Conservation (phyloP, 768 basidiomycete genomes). For the Suillus sp. region DNA sequence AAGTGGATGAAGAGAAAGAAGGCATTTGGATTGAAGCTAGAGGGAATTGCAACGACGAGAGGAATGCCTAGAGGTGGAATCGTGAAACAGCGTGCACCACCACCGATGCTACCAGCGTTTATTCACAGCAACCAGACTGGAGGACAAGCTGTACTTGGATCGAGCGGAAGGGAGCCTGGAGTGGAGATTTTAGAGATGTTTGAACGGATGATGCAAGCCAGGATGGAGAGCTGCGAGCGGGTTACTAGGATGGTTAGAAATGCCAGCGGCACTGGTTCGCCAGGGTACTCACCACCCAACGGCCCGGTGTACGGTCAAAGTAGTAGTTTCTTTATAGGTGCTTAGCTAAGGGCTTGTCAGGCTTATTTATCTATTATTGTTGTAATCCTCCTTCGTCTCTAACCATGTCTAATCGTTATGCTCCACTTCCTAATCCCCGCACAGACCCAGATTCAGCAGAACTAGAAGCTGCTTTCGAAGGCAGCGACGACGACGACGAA, state of each 20-base stretch:
- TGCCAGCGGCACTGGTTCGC: constrained; percentile 34
- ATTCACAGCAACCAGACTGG: constrained; percentile 2
- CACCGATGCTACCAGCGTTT: constrained; percentile 32
- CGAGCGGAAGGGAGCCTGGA: constrained; percentile 38
- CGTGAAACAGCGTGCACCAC: constrained; percentile 34
- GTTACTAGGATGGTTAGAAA: constrained; percentile 58
- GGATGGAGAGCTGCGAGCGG: constrained; percentile 76
- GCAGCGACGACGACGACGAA: constrained; percentile 59
- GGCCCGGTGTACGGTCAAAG: constrained; percentile 6
- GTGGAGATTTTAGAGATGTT: constrained; percentile 67
- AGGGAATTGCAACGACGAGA: constrained; percentile 40
- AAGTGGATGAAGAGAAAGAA: constrained; percentile 62
- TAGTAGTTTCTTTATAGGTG: constrained; percentile 8
- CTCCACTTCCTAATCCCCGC: constrained; percentile 62
- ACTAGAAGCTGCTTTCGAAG: constrained; percentile 88
- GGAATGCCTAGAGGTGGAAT: constrained; percentile 28
- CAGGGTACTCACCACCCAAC: constrained; percentile 1
- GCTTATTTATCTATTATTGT: constrained; percentile 2
- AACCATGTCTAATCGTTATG: constrained; percentile 61
- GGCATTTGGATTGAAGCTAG: constrained; percentile 54
- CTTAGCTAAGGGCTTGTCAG: background rate
- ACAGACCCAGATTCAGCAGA: constrained; percentile 55
- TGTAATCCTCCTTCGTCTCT: constrained; percentile 2
- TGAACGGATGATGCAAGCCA: constrained; percentile 69
- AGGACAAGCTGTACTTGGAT: constrained; percentile 26